Percentiles rank a stretch among this genome's conserved stretches.
phyloP scores from a whole-genome alignment of 2,329 filamentous ascomycete species.

The Cryphonectria japonica region DNA sequence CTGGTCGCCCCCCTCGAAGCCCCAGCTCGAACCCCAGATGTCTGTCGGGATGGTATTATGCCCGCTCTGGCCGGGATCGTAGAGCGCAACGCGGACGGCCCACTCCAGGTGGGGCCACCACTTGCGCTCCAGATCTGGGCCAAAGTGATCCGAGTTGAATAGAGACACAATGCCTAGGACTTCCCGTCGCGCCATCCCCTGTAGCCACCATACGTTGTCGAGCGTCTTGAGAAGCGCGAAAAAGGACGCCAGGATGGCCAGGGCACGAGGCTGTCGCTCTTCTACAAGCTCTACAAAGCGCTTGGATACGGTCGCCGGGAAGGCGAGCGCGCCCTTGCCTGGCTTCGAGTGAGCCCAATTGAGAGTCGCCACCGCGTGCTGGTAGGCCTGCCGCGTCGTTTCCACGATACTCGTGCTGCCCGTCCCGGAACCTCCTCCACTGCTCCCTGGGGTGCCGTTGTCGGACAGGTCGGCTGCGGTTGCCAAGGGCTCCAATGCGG shows the following conservation, averaged over 20 bases:
- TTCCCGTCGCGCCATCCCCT: conserved; percentile 67
- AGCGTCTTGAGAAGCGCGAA: conserved; percentile 67
- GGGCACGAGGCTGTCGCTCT: conserved; percentile 61
- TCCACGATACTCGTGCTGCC: conserved; percentile 34
- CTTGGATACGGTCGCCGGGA: conserved; percentile 67
- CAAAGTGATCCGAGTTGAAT: conserved; percentile 58
- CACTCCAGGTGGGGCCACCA: conserved; percentile 67
- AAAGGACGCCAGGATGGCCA: conserved; percentile 68
- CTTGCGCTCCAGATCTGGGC: conserved; percentile 43
- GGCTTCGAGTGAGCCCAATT: conserved; percentile 69
- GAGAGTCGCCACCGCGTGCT: conserved; percentile 66
- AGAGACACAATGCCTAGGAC: conserved; percentile 65
- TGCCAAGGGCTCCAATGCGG: conserved; percentile 33
- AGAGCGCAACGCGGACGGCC: conserved; percentile 63
- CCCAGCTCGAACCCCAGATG: conserved; percentile 59
- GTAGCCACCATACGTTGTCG: conserved; percentile 70
- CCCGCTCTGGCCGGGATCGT: conserved; percentile 54
- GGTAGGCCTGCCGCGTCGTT: conserved; percentile 59
- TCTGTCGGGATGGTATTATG: conserved; percentile 54
- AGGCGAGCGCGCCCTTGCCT: conserved; percentile 61
- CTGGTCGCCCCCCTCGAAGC: conserved; percentile 45
- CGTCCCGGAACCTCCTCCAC: conserved; percentile 22
- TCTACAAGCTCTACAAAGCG: conserved; percentile 64
- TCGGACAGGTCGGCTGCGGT: conserved; percentile 28
- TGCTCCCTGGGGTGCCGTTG: conserved; percentile 17